These are phyloP conservation scores for Dactylellina drechsleri DNA, from an alignment of 2,329 filamentous ascomycete genomes.

Conservation along the genomic window DNA sequence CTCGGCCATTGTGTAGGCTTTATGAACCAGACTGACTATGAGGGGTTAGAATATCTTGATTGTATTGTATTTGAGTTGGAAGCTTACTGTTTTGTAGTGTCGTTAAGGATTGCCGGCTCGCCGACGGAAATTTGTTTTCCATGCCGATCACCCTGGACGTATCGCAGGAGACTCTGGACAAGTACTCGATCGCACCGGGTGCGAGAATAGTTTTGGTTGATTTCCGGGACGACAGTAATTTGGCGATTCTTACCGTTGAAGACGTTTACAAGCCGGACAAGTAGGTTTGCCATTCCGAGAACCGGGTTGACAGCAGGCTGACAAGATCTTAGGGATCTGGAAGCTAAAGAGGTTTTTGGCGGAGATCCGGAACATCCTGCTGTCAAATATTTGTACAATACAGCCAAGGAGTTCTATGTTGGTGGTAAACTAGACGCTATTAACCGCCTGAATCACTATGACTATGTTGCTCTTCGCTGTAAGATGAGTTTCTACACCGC, in stretches of 20 bases:
- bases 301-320: neutral
- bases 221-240: constrained; percentile 93
- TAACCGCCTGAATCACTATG: constrained; percentile 96
- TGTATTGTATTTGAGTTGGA: neutral
- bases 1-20: constrained; percentile 72
- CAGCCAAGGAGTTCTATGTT: constrained; percentile 86
- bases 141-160: constrained; percentile 97
- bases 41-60: constrained; percentile 72
- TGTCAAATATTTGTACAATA: constrained; percentile 85
- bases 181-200: constrained; percentile 79
- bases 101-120: constrained; percentile 85
- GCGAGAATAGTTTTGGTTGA: constrained; percentile 88
- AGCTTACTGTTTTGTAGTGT: constrained; percentile 70
- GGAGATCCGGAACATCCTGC: constrained; percentile 91
- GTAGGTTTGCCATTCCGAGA: constrained; percentile 68
- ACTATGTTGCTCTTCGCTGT: constrained; percentile 82
- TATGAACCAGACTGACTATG: constrained; percentile 97
- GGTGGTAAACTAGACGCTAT: constrained; percentile 96
- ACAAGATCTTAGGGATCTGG: constrained; percentile 75
- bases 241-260: constrained; percentile 94
- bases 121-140: constrained; percentile 88
- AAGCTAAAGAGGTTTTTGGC: constrained; percentile 94
- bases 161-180: constrained; percentile 77
- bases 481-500: too few relatives aligned
- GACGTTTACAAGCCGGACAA: constrained; percentile 97